Base-by-base conservation (phyloP, 441 rosid species). In the Isatis lusitanica region DNA sequence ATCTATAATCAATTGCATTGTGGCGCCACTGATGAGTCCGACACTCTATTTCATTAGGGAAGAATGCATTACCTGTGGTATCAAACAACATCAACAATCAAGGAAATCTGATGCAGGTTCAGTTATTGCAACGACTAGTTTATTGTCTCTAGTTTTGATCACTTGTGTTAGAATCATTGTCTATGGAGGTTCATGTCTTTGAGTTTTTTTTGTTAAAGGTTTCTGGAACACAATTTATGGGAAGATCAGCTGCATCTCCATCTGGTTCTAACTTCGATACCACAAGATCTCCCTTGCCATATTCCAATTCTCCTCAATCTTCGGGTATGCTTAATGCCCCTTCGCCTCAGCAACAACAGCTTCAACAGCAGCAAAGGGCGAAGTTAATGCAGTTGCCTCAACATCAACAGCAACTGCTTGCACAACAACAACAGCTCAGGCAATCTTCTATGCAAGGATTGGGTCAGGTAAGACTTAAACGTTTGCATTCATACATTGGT, bases 241-340 rank as follows among this genome's bases (percentile, higher is more conserved):
- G 85, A 79, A 89, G 97, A 79, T 81, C 99, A 48, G 91, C 92
- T 69, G 98, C 98, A 79, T 93, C 97, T 76, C 97, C 99, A 62
- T 85, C 91, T 46, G 81, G 83, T 77, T 78, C 80, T 59, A 78
- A 81, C 70, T 90, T 88, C 80, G 97, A 91, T 58, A 88, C 83
- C 84, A 82, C 91, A 64, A 81, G 90, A 76, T 95, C 99, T 65
- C 98, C 99, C 6, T 77, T 95, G 63, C 92, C 80, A 69, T 93
- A 93, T 84, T 88, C 97, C 63, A 93, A 90, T 80, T 95, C 99
- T 67, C 99, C 97, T 73, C 89, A 93, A 73, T 90, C 98, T 36
- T 86, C 88, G 61, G 70, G 94, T 40, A 87, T 95, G 83, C 87
- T 88, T 87, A 95, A 88, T 67, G 83, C 86, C 12, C 92, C 95